Evolutionary conservation across 2,329 filamentous ascomycete species (phyloP).

Genomic region (Colletotrichum cuscutae): DNA sequence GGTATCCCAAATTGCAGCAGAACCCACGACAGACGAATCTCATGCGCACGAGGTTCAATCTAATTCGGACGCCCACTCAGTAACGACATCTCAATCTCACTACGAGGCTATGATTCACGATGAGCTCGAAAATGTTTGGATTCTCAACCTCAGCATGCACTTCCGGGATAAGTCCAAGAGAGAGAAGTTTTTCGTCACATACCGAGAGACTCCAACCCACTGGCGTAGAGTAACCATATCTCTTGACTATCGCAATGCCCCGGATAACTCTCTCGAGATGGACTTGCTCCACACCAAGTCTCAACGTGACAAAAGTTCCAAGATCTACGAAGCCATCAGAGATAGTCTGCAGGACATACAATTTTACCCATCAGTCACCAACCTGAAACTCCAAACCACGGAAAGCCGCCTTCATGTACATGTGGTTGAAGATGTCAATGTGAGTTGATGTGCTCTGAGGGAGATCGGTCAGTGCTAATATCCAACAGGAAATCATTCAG

Average conservation of each 20-base stretch:
- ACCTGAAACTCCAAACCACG: constrained; percentile 90
- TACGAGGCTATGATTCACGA: constrained; percentile 76
- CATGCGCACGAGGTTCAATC: constrained; percentile 45
- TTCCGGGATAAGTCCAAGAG: constrained; percentile 92
- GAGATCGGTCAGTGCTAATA: constrained; percentile 21
- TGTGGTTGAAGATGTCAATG: constrained; percentile 94
- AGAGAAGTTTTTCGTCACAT: constrained; percentile 99
- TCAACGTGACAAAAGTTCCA: constrained; percentile 90
- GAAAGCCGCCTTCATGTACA: constrained; percentile 93
- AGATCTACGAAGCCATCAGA: constrained; percentile 94
- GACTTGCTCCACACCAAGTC: constrained; percentile 82
- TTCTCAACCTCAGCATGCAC: constrained; percentile 97
- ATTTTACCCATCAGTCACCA: constrained; percentile 96
- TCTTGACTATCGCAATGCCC: constrained; percentile 87
- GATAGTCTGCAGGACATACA: constrained; percentile 93
- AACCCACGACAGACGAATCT: constrained; percentile 6
- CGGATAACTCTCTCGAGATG: constrained; percentile 83
- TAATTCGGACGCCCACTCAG: constrained; percentile 56
- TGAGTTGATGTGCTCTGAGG: constrained; percentile 48
- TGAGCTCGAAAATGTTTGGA: constrained; percentile 91
- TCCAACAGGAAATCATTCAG: constrained; percentile 79
- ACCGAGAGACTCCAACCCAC: constrained; percentile 78
- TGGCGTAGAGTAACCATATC: constrained; percentile 95
- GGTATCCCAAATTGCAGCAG: constrained; percentile 31
- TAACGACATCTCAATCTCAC: constrained; percentile 56